Percentiles rank a stretch among this genome's conserved stretches.
These are phyloP conservation scores for Coniochaeta sp. DNA, from an alignment of 2,329 filamentous ascomycete species.

Conservation along the genomic window DNA sequence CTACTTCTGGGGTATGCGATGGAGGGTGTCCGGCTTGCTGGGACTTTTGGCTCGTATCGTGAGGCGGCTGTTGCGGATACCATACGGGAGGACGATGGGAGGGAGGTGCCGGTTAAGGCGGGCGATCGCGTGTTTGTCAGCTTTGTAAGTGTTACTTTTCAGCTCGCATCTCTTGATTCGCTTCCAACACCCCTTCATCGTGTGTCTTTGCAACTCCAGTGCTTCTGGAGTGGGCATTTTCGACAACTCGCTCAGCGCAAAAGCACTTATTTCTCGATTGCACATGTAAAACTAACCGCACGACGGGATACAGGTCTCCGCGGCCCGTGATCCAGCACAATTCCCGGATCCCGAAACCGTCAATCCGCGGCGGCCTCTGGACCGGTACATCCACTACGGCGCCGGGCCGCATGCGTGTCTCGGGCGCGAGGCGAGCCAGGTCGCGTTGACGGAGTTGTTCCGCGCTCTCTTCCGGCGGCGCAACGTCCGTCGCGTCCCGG, in stretches of 20 bases:
- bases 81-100: conserved; percentile 43
- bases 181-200: too few relatives aligned
- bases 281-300: too few relatives aligned
- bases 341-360: conserved; percentile 57
- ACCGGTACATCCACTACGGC: conserved; percentile 58
- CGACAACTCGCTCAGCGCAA: too few relatives aligned
- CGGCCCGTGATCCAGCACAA: conserved; percentile 45
- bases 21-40: conserved; percentile 64
- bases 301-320: conserved; percentile 25
- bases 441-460: conserved; percentile 61
- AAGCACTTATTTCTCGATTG: too few relatives aligned
- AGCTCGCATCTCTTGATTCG: too few relatives aligned
- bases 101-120: conserved; percentile 39
- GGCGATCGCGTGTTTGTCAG: conserved; percentile 57
- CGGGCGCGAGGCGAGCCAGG: conserved; percentile 50
- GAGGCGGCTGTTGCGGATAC: conserved; percentile 37
- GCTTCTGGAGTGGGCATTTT: too few relatives aligned
- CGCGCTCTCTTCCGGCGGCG: conserved; percentile 54
- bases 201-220: too few relatives aligned
- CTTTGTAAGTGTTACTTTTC: conserved; percentile 35
- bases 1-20: conserved; percentile 61
- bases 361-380: conserved; percentile 54
- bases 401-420: conserved; percentile 56
- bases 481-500: conserved; percentile 53
- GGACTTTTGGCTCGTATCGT: conserved; percentile 54